Evolutionary conservation across 352 stramenopile genomes (phyloP).

Genomic region (Stramenopiles sp.): DNA sequence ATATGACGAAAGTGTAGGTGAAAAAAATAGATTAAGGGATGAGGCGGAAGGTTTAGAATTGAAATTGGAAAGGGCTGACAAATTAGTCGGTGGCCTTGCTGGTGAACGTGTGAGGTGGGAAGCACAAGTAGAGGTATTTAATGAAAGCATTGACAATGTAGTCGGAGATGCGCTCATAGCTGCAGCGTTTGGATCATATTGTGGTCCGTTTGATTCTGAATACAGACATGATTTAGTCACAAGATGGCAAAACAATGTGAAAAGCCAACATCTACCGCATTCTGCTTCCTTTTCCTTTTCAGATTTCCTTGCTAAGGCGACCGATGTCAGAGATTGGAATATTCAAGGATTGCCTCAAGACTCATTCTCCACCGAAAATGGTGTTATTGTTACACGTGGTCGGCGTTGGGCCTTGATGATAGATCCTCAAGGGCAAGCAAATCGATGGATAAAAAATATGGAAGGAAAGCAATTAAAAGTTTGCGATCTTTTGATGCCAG

Average conservation of each 20-base stretch:
- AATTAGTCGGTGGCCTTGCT: slow-evolving; percentile 72
- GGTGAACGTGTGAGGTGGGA: slow-evolving; percentile 76
- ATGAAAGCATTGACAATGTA: slow-evolving; percentile 31
- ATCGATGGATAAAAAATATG: slow-evolving; percentile 76
- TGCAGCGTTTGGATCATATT: slow-evolving; percentile 69
- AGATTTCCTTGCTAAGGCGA: slow-evolving; percentile 62
- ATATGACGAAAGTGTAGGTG: slow-evolving; percentile 64
- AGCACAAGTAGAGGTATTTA: slow-evolving; percentile 39
- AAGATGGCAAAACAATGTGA: slow-evolving; percentile 43
- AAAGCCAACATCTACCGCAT: slow-evolving; percentile 47
- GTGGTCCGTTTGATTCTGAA: slow-evolving; percentile 72
- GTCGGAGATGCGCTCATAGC: slow-evolving; percentile 70
- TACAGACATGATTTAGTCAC: slow-evolving; percentile 39
- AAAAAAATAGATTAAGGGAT: slow-evolving; percentile 55
- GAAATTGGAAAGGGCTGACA: slow-evolving; percentile 66
- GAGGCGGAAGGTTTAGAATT: slow-evolving; percentile 75
- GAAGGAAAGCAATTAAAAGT: slow-evolving; percentile 44
- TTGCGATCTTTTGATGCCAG: slow-evolving; percentile 50
- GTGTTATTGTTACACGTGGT: slow-evolving; percentile 67
- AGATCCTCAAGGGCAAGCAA: slow-evolving; percentile 71
- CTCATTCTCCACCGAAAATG: slow-evolving; percentile 69
- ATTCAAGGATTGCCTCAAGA: slow-evolving; percentile 68
- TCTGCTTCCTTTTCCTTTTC: slow-evolving; percentile 47
- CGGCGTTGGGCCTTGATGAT: slow-evolving; percentile 68
- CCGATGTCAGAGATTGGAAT: slow-evolving; percentile 69